Evolutionary conservation across 2,329 filamentous ascomycete genomes (phyloP).

Genomic region (Nemania diffusa): DNA sequence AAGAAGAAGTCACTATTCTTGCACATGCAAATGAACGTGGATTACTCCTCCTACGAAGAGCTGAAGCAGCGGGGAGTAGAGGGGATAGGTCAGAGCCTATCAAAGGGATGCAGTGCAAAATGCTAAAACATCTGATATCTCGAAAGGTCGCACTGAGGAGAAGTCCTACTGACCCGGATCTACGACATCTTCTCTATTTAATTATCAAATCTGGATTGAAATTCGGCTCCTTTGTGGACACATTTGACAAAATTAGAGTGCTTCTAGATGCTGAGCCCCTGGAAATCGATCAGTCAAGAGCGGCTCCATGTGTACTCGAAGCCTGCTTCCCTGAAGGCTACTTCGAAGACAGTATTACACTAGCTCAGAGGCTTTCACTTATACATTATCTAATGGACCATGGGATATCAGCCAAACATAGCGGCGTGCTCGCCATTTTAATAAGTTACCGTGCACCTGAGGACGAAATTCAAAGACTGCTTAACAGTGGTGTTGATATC

Average conservation of each 20-base stretch:
- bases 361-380: not conserved
- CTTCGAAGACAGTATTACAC: not conserved
- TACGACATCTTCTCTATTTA: not conserved
- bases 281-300: not conserved
- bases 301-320: not conserved
- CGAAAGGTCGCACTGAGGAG: not conserved
- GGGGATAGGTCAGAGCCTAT: too few relatives aligned
- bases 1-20: not conserved
- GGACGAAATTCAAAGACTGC: not conserved
- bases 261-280: not conserved
- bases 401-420: not conserved
- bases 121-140: constrained; percentile 16
- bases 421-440: constrained; percentile 7
- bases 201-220: not conserved
- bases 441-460: not conserved
- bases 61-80: too few relatives aligned
- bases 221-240: not conserved
- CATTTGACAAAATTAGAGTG: not conserved
- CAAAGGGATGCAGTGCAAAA: not conserved
- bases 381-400: constrained; percentile 1
- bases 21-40: not conserved
- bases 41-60: too few relatives aligned
- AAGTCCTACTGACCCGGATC: not conserved
- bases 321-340: not conserved
- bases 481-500: constrained; percentile 7